A percentile compares a stretch with the other conserved stretches of the same genome.
phyloP scores from a whole-genome alignment of 2,329 filamentous ascomycete genomes.

The Zymoseptoria ardabiliae region DNA sequence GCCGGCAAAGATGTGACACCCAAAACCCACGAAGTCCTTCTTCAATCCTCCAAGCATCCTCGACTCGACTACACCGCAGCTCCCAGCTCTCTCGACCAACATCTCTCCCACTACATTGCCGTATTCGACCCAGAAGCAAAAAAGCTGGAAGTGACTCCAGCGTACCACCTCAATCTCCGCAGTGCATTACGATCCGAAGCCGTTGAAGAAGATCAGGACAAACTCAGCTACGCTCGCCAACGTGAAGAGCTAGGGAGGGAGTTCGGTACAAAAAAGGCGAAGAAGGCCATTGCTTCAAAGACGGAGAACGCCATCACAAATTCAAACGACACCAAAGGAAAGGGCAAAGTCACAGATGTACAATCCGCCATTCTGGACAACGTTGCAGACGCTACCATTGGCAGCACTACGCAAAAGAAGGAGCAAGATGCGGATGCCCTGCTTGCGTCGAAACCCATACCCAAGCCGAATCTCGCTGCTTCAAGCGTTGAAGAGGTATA shows the following conservation, averaged over 20 bases:
- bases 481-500: slow-evolving; percentile 67
- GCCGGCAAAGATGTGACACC: slow-evolving; percentile 29
- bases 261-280: slow-evolving; percentile 80
- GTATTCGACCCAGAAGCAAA: slow-evolving; percentile 50
- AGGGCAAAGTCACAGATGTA: slow-evolving; percentile 48
- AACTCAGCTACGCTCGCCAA: slow-evolving; percentile 47
- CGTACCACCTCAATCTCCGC: slow-evolving; percentile 49
- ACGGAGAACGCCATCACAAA: slow-evolving; percentile 62
- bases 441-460: slow-evolving; percentile 65
- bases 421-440: slow-evolving; percentile 58
- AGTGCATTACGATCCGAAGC: slow-evolving; percentile 41
- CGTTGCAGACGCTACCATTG: slow-evolving; percentile 54
- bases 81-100: slow-evolving; percentile 34
- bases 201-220: slow-evolving; percentile 31
- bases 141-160: slow-evolving; percentile 48
- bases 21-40: slow-evolving; percentile 44
- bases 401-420: slow-evolving; percentile 57
- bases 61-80: slow-evolving; percentile 52
- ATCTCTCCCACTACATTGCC: slow-evolving; percentile 54
- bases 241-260: slow-evolving; percentile 65
- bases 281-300: slow-evolving; percentile 64
- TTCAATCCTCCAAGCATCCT: slow-evolving; percentile 54
- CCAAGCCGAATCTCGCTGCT: slow-evolving; percentile 60
- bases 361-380: slow-evolving; percentile 55
- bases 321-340: slow-evolving; percentile 34